Evolutionary conservation across 1,139 yeast species (phyloP).

Genomic region (Lodderomyces theae): DNA sequence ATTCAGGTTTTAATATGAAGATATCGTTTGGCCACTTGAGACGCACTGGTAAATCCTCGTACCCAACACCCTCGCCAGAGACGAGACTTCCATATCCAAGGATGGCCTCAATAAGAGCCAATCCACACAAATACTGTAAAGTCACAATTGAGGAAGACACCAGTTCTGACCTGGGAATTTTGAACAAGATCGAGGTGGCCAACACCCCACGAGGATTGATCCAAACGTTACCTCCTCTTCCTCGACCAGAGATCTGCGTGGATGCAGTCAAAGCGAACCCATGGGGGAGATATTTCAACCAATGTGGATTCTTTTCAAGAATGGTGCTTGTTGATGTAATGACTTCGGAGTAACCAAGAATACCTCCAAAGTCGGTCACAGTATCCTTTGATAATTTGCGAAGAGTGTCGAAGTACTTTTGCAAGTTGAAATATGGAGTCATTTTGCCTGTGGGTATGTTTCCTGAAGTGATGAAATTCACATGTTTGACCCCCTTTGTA

Average conservation of each 20-base stretch:
- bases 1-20: conserved; percentile 69
- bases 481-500: conserved; percentile 51
- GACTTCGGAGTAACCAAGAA: conserved; percentile 78
- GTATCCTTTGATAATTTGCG: conserved; percentile 22
- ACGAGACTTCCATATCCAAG: conserved; percentile 51
- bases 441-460: conserved; percentile 42
- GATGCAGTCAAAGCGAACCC: conserved; percentile 77
- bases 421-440: conserved; percentile 74
- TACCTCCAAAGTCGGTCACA: conserved; percentile 53
- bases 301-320: conserved; percentile 65
- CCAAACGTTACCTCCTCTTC: conserved; percentile 96
- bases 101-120: conserved; percentile 82
- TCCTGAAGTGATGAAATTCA: conserved; percentile 43
- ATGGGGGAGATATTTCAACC: conserved; percentile 60
- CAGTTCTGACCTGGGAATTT: conserved; percentile 50
- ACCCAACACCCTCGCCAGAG: conserved; percentile 52
- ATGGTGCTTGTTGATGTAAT: conserved; percentile 83
- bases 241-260: conserved; percentile 86
- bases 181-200: conserved; percentile 73
- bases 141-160: conserved; percentile 56
- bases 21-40: conserved; percentile 98
- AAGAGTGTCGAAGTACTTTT: conserved; percentile 51
- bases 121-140: conserved; percentile 78
- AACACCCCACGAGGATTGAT: conserved; percentile 89
- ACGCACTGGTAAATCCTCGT: conserved; percentile 70